phyloP scores from a whole-genome alignment of 768 basidiomycete species.

The Amyloporia xantha region DNA sequence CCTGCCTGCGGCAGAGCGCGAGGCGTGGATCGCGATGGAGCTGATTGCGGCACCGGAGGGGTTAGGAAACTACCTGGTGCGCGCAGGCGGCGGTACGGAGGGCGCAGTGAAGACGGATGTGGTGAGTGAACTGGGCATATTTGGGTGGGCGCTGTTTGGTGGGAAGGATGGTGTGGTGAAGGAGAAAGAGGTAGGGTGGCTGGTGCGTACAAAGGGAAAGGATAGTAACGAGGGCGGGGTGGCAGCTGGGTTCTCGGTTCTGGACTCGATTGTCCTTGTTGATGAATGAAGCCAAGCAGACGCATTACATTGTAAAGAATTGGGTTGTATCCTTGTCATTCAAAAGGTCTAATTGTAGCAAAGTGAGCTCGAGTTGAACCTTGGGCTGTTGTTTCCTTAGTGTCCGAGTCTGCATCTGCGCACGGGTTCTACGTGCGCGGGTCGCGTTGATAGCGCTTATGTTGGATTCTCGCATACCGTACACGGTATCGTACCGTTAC shows the following conservation, averaged over 20 bases:
- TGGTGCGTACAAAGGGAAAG: slow-evolving; percentile 75
- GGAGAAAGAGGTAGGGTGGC: slow-evolving; percentile 71
- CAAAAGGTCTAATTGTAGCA: too few species aligned
- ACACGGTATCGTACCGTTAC: too few species aligned
- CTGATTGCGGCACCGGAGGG: slow-evolving; percentile 75
- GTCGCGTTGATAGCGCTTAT: too few species aligned
- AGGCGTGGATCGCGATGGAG: slow-evolving; percentile 95
- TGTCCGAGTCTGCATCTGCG: too few species aligned
- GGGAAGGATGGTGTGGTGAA: slow-evolving; percentile 32
- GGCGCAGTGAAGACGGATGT: slow-evolving; percentile 56
- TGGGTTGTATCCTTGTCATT: too few species aligned
- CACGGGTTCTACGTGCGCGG: too few species aligned
- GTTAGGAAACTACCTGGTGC: slow-evolving; percentile 67
- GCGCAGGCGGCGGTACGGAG: slow-evolving; percentile 46
- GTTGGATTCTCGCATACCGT: too few species aligned
- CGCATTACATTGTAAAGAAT: too few species aligned
- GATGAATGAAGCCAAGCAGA: slow-evolving; percentile 13
- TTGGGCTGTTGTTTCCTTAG: too few species aligned
- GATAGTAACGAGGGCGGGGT: slow-evolving; percentile 84
- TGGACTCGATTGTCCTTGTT: slow-evolving; percentile 36
- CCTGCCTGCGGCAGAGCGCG: slow-evolving; percentile 53
- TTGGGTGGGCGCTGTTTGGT: slow-evolving; percentile 82
- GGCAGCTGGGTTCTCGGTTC: slow-evolving; percentile 44
- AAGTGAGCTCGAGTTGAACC: too few species aligned
- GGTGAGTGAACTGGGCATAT: slow-evolving; percentile 88